Base-by-base conservation (phyloP, 345 rosid genomes). In the Viola odorata region DNA sequence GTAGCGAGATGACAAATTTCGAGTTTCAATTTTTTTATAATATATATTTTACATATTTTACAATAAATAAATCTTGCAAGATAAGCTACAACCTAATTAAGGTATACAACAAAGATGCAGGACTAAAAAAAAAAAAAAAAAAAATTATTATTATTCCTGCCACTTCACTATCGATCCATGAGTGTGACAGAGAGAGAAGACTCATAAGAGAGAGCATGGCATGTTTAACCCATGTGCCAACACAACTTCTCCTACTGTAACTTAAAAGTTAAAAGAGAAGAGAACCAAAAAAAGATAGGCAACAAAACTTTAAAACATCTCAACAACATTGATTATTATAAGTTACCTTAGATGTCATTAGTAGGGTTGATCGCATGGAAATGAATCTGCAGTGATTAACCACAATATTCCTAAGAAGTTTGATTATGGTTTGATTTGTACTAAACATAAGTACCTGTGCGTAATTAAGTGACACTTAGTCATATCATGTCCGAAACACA, bases 271-370 rank as follows among this genome's bases (percentile, higher is more conserved):
- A 36, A 65, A 76, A 79, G 77, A 78, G 69, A 63, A 58, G 72
- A 70, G n/a, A n/a, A n/a, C n/a, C n/a, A n/a, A 69, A 54, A 60
- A 51, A 13, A 61, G 50, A 60, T 39, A 42, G 51, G 57, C 8
- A 58, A 55, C 64, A 41, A 32, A 47, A 14, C 55, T 45, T 62
- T 1, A 36, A 58, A 42, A 50, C n/a, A 38, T 41, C 69, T 60
- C 72, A 77, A 72, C 76, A 50, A 67, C 73, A 72, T 64, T 45
- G 77, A 69, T 58, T 59, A 10, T 12, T 70, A 75, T 60, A 78
- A 23, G 32, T 2, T 23, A 23, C 32, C 1, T 23, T 23, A 23
- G 2, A 23, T 23, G 32, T 23, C 32, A 23, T 23, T 23, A 23
- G 32, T 23, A 23, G 32, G 32, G 32, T 1, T 23, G 32, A 23